phyloP scores from a whole-genome alignment of 495 filamentous ascomycete genomes.

The Xylaria bambusicola region DNA sequence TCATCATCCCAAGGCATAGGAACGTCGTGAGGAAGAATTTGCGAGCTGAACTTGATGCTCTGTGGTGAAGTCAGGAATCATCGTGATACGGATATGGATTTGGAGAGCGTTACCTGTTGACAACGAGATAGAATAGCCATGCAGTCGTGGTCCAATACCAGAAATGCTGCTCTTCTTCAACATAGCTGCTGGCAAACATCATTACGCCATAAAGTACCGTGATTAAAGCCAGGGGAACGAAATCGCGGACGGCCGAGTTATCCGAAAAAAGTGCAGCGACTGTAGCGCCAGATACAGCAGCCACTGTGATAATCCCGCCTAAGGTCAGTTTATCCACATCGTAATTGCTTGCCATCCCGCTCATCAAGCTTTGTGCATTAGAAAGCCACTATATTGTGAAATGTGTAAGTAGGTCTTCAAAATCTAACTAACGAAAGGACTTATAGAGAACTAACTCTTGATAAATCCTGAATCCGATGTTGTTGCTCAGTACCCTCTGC shows the following conservation, averaged over 20 bases:
- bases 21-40: slow-evolving; percentile 16
- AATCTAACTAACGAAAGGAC: neutral
- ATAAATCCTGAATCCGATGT: slow-evolving; percentile 29
- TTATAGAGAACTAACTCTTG: slow-evolving; percentile 27
- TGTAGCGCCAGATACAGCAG: slow-evolving; percentile 27
- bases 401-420: slow-evolving; percentile 17
- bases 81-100: neutral
- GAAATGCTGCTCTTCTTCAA: slow-evolving; percentile 97
- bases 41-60: slow-evolving; percentile 11
- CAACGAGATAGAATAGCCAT: slow-evolving; percentile 69
- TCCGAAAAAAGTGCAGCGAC: slow-evolving; percentile 20
- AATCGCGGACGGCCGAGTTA: slow-evolving; percentile 13
- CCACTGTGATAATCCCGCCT: slow-evolving; percentile 31
- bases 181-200: slow-evolving; percentile 98
- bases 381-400: slow-evolving; percentile 60
- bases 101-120: slow-evolving; percentile 42
- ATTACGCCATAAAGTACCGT: slow-evolving; percentile 69
- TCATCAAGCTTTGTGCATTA: slow-evolving; percentile 73
- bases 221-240: slow-evolving; percentile 38
- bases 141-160: slow-evolving; percentile 90
- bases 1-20: slow-evolving; percentile 50
- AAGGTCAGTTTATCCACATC: slow-evolving; percentile 54
- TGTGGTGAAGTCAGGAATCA: slow-evolving; percentile 18
- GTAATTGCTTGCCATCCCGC: slow-evolving; percentile 89
- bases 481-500: slow-evolving; percentile 18